Percentiles rank a stretch among this genome's conserved stretches.
These are phyloP conservation scores for Rhizopogon vinicolor DNA, from an alignment of 768 basidiomycete genomes.

Conservation along the genomic window DNA sequence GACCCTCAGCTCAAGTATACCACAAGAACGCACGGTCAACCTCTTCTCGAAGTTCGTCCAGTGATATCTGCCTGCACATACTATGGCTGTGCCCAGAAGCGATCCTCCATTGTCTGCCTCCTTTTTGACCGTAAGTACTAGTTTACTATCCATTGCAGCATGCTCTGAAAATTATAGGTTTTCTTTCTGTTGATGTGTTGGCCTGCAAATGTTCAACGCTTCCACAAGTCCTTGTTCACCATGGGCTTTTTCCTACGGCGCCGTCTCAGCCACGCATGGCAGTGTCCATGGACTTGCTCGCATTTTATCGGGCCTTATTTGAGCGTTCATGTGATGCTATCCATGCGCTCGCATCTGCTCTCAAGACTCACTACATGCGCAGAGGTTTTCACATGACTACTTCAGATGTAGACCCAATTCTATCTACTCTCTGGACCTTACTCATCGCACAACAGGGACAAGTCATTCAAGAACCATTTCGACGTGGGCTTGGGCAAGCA, in stretches of 20 bases:
- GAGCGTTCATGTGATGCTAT: constrained; percentile 29
- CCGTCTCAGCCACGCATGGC: constrained; percentile 12
- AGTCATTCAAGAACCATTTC: too few relatives aligned
- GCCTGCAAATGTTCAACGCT: constrained; percentile 22
- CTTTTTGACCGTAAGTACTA: constrained; percentile 1
- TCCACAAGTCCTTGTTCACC: constrained; percentile 18
- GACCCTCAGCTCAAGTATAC: background rate
- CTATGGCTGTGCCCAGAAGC: background rate
- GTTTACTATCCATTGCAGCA: too few relatives aligned
- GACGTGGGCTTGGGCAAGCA: too few relatives aligned
- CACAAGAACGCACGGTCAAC: background rate
- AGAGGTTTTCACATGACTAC: constrained; percentile 15
- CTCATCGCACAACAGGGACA: too few relatives aligned
- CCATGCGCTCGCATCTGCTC: constrained; percentile 2
- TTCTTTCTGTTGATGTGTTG: too few relatives aligned
- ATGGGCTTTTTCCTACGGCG: constrained; percentile 28
- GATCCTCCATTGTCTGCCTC: background rate
- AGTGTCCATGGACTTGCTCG: constrained; percentile 23
- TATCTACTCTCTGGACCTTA: too few relatives aligned
- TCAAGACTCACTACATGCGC: background rate
- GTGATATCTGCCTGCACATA: constrained; percentile 1
- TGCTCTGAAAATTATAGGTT: too few relatives aligned
- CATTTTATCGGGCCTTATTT: constrained; percentile 30
- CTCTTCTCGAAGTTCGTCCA: too few relatives aligned
- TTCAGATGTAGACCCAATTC: background rate